Evolutionary conservation across 2,329 filamentous ascomycete species (phyloP), one percentile per base, ranked within the genome.

Genomic region (Rhytidhysteron rufulum): DNA sequence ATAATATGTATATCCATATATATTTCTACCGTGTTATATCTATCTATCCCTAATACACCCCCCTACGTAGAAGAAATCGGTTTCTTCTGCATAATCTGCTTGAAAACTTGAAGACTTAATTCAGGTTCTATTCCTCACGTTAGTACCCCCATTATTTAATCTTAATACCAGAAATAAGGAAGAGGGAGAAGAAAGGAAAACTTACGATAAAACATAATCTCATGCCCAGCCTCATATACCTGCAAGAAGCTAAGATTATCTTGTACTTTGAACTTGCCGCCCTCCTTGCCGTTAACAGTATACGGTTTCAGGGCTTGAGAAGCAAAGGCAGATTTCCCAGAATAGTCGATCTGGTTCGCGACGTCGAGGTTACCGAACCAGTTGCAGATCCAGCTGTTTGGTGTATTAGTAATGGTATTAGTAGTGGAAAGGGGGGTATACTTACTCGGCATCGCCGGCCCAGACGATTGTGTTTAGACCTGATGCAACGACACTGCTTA

Each of bases 261-360:
- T 51, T 79, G 84, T 58, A 90, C 85, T 13, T 86, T 78, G 54
- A 70, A 75, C 33, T 63, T 63, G 31, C 66, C 72, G 4, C 63
- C 58, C 53, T 76, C 72, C 54, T 69, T 70, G 3, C 71, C 69
- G 45, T 74, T 56, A 38, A 54, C 54, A 33, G 66, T 65, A 13
- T 60, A 56, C 3, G 65, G 66, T 4, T 43, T 47, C 29, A 75
- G 35, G 43, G 73, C 60, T 11, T 58, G 59, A 52, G 68, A 71
- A 0, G 71, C 71, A 6, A 73, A 72, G 3, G 36, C 38, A 2
- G 41, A 34, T 48, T 60, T 72, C 2, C 67, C 67, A 0, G 62
- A 47, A 1, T 66, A 63, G 2, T 47, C 45, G 11, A 74, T 59
- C n/a, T 55, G 38, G 15, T 64, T 54, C 1, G 64, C 56, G 3